phyloP scores from a whole-genome alignment of 169 alveolate genomes.

The Plasmodium blacklocki region DNA sequence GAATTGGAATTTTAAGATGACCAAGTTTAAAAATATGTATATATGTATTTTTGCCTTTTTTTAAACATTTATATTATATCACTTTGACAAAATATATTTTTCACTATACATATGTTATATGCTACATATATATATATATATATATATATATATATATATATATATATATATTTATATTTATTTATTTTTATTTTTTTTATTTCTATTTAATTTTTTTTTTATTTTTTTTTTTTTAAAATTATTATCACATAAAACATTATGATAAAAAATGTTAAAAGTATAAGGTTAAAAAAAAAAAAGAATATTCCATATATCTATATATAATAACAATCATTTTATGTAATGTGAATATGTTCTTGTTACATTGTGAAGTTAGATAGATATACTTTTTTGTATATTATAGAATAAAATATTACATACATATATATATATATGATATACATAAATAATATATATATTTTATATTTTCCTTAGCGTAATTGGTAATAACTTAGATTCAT shows the following conservation, averaged over 20 bases:
- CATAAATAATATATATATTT: background rate
- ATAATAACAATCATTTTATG: background rate
- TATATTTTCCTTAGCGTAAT: constrained; percentile 20
- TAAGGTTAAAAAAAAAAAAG: background rate
- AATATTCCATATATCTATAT: background rate
- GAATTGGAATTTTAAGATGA: constrained; percentile 37
- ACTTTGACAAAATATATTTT: too few species aligned
- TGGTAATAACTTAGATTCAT: constrained; percentile 47
- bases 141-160: too few species aligned
- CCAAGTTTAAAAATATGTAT: too few species aligned
- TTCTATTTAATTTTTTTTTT: background rate
- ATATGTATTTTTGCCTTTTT: too few species aligned
- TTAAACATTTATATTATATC: too few species aligned
- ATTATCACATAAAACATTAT: background rate
- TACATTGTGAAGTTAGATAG: too few species aligned
- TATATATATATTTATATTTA: background rate
- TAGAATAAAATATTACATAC: background rate
- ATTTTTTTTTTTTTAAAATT: background rate
- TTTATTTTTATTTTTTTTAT: background rate
- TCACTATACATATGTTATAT: too few species aligned
- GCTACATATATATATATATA: too few species aligned
- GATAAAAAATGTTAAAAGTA: background rate
- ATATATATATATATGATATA: background rate
- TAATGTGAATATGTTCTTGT: background rate
- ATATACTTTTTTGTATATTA: too few species aligned